Evolutionary conservation across 2,329 filamentous ascomycete genomes (phyloP).

Genomic region (Ophiosphaerella herpotricha): DNA sequence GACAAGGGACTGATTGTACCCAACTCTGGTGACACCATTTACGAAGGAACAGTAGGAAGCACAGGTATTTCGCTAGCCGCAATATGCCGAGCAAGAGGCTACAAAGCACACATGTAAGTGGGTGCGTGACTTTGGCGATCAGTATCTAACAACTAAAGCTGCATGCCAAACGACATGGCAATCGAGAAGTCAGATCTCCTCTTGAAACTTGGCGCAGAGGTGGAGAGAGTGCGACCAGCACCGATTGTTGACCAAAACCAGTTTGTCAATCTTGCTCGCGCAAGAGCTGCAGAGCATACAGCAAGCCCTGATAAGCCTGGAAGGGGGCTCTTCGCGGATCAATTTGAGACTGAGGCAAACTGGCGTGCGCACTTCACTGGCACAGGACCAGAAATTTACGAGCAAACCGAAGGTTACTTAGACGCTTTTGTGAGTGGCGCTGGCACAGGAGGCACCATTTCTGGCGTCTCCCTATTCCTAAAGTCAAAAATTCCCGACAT

Average conservation of each 20-base stretch:
- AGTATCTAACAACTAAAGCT: conserved; percentile 51
- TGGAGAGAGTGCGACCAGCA: conserved; percentile 87
- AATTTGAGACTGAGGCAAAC: conserved; percentile 92
- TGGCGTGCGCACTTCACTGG: conserved; percentile 79
- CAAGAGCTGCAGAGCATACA: conserved; percentile 76
- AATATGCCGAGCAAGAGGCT: conserved; percentile 84
- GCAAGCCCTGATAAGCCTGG: conserved; percentile 62
- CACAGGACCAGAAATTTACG: conserved; percentile 88
- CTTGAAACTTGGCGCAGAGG: conserved; percentile 85
- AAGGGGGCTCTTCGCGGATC: conserved; percentile 89
- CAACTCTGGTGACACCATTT: conserved; percentile 87
- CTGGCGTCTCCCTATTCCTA: conserved; percentile 80
- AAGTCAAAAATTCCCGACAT: conserved; percentile 72
- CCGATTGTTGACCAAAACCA: conserved; percentile 93
- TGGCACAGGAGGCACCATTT: conserved; percentile 91
- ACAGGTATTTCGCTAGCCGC: conserved; percentile 94
- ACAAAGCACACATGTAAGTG: conserved; percentile 81
- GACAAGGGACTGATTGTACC: conserved; percentile 74
- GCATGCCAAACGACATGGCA: conserved; percentile 93
- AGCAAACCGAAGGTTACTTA: conserved; percentile 73
- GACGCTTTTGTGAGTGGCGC: conserved; percentile 93
- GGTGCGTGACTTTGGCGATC: not conserved
- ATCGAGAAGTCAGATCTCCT: conserved; percentile 88
- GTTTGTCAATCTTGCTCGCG: conserved; percentile 89
- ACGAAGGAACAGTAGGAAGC: conserved; percentile 95